Conservation (phyloP, 108 stramenopile species). For the Bacterosira constricta region DNA sequence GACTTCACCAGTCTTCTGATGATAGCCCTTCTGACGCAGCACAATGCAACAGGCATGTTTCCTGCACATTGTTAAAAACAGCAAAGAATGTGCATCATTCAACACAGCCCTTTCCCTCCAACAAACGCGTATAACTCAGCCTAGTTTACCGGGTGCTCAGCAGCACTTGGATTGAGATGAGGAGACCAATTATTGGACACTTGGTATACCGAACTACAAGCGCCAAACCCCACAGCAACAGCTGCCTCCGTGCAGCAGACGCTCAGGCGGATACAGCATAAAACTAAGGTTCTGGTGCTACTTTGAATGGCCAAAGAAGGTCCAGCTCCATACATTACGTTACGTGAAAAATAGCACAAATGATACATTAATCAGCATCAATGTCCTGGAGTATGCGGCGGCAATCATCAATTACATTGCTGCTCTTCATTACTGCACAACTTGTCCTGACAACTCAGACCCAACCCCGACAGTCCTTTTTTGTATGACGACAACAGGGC, state of each 20-base stretch:
- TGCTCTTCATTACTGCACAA: background rate
- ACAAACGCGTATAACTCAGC: background rate
- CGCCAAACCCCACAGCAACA: background rate
- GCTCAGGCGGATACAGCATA: background rate
- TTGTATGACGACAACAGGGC: background rate
- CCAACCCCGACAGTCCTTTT: background rate
- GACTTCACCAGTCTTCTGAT: too few relatives aligned
- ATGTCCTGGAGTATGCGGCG: too few relatives aligned
- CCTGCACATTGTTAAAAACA: too few relatives aligned
- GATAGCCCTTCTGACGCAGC: too few relatives aligned
- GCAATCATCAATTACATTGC: constrained; percentile 16
- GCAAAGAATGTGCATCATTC: too few relatives aligned
- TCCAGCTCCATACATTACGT: background rate
- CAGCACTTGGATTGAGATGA: background rate
- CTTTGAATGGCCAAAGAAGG: constrained; percentile 1
- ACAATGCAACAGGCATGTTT: too few relatives aligned
- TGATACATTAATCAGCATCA: too few relatives aligned
- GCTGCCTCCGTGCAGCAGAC: background rate
- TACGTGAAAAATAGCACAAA: background rate
- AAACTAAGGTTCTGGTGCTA: constrained; percentile 14
- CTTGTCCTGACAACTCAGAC: background rate
- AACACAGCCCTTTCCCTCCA: too few relatives aligned
- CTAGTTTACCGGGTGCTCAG: background rate
- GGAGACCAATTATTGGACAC: constrained; percentile 9
- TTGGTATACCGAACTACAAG: background rate